Percentiles rank a stretch among this genome's conserved stretches.
These are phyloP conservation scores for Fraxinus floribunda DNA, from an alignment of 305 asterid genomes.

Conservation along the genomic window DNA sequence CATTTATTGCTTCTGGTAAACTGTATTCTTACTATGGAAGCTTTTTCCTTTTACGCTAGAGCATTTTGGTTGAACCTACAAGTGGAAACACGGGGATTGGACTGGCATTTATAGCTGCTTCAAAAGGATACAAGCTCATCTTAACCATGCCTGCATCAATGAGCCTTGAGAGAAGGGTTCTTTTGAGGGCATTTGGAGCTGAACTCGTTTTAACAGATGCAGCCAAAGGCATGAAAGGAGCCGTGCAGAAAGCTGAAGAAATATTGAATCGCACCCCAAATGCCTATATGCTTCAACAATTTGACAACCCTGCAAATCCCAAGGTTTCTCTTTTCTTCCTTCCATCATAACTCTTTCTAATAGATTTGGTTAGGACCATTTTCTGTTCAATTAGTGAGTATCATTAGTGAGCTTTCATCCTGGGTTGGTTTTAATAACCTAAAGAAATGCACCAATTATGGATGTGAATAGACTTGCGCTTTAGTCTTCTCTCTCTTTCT, in stretches of 20 bases:
- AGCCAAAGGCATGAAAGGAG: slow-evolving; percentile 95
- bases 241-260: slow-evolving; percentile 91
- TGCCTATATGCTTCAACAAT: slow-evolving; percentile 91
- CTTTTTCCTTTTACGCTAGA: slow-evolving; percentile 36
- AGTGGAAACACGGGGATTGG: slow-evolving; percentile 99
- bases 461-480: neutral
- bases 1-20: neutral
- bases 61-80: slow-evolving; percentile 93
- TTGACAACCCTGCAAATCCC: slow-evolving; percentile 96
- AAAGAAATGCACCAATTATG: neutral
- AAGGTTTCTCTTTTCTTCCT: slow-evolving; percentile 51
- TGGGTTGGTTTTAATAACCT: slow-evolving; percentile 1
- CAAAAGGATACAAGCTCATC: slow-evolving; percentile 95
- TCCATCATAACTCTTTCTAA: neutral
- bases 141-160: slow-evolving; percentile 97
- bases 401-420: neutral
- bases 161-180: slow-evolving; percentile 98
- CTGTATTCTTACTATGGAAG: neutral
- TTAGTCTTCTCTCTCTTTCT: neutral
- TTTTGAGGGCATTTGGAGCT: slow-evolving; percentile 96
- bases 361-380: neutral
- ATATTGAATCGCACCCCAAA: slow-evolving; percentile 66
- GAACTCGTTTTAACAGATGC: slow-evolving; percentile 86
- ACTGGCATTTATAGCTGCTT: slow-evolving; percentile 95
- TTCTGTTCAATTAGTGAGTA: neutral